phyloP scores from a whole-genome alignment of 441 rosid genomes.

The Arabidopsis lyrata region DNA sequence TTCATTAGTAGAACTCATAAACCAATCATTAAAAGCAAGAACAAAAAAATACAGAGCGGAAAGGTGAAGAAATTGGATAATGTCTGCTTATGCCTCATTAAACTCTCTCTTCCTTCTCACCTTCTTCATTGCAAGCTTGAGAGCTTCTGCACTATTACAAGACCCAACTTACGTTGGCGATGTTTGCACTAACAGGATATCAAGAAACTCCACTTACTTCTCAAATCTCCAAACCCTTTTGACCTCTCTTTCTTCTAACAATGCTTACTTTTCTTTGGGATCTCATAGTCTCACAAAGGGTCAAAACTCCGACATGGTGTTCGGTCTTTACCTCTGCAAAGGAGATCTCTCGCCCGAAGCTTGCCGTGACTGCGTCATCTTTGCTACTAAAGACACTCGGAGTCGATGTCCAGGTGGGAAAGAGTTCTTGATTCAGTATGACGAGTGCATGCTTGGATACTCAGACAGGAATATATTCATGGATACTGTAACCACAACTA shows the following conservation, averaged over 20 bases:
- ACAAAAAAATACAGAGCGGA: not conserved
- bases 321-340: conserved; percentile 15
- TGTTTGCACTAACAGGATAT: not conserved
- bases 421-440: conserved; percentile 26
- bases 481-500: not conserved
- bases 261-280: not conserved
- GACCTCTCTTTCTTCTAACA: not conserved
- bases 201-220: not conserved
- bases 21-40: not conserved
- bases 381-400: not conserved
- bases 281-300: not conserved
- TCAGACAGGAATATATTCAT: not conserved
- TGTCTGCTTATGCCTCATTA: conserved; percentile 15
- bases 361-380: conserved; percentile 1
- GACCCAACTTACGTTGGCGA: not conserved
- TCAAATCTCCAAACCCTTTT: not conserved
- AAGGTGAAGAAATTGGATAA: conserved; percentile 14
- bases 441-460: not conserved
- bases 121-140: conserved; percentile 1
- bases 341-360: not conserved
- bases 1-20: conserved; percentile 7
- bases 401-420: conserved; percentile 3
- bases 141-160: not conserved
- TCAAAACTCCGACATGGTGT: not conserved
- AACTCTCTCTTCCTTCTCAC: not conserved